These are phyloP conservation scores for Penicillium freii DNA, from an alignment of 2,329 filamentous ascomycete genomes.

Conservation along the genomic window DNA sequence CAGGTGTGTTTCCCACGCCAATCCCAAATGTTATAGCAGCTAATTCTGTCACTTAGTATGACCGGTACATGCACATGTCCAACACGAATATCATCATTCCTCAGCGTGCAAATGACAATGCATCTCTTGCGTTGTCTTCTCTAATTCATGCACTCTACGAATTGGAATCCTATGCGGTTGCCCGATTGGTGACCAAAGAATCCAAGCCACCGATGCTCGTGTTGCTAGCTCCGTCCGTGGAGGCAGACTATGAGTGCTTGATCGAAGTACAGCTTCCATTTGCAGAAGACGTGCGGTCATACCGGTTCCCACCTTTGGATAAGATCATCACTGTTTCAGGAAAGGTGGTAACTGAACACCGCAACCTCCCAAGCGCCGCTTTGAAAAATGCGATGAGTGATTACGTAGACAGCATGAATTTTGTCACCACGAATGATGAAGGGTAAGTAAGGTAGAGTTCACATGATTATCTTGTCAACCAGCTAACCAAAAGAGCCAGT, in stretches of 20 bases:
- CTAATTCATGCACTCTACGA: constrained; percentile 85
- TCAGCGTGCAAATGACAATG: constrained; percentile 74
- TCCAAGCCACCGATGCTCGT: constrained; percentile 73
- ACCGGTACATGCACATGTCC: constrained; percentile 82
- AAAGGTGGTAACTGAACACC: constrained; percentile 74
- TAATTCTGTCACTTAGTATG: constrained; percentile 56
- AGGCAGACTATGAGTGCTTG: constrained; percentile 76
- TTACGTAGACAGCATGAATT: constrained; percentile 91
- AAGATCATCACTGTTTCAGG: constrained; percentile 84
- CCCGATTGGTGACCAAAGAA: constrained; percentile 80
- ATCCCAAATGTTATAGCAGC: not conserved
- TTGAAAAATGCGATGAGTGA: constrained; percentile 80
- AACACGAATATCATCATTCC: constrained; percentile 75
- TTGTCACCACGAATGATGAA: constrained; percentile 71
- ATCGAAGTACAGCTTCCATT: constrained; percentile 91
- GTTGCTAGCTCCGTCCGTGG: constrained; percentile 75
- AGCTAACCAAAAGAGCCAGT: constrained; percentile 31
- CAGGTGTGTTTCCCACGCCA: constrained; percentile 52
- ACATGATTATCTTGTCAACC: not conserved
- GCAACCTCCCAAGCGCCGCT: constrained; percentile 73
- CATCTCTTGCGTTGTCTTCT: constrained; percentile 80
- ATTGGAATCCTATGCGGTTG: constrained; percentile 79
- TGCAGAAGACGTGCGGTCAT: constrained; percentile 85
- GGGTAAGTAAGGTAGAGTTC: constrained; percentile 53
- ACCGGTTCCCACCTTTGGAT: constrained; percentile 87